Conservation (phyloP, 441 rosid species). For the Monsonia emarginata region DNA sequence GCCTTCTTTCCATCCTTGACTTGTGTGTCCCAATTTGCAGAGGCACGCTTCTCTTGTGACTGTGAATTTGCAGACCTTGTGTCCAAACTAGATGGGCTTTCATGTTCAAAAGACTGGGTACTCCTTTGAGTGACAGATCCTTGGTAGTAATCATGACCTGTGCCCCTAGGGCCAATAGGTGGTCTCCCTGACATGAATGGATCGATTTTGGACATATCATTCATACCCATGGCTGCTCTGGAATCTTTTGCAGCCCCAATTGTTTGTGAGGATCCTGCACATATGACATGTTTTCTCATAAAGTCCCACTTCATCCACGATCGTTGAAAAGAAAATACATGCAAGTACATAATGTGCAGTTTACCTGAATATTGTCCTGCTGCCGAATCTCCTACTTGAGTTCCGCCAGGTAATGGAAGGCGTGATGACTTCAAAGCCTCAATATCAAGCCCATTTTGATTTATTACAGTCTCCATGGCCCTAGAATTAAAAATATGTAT, state of each 20-base stretch:
- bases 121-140: conserved; percentile 62
- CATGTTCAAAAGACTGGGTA: conserved; percentile 74
- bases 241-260: conserved; percentile 50
- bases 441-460: conserved; percentile 80
- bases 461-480: conserved; percentile 99
- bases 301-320: conserved; percentile 7
- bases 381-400: conserved; percentile 63
- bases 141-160: conserved; percentile 63
- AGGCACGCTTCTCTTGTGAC: conserved; percentile 65
- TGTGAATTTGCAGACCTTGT: conserved; percentile 74
- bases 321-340: neutral
- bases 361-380: conserved; percentile 61
- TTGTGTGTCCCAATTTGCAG: conserved; percentile 30
- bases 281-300: conserved; percentile 13
- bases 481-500: conserved; percentile 32
- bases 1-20: conserved; percentile 46
- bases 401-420: conserved; percentile 54
- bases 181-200: conserved; percentile 58
- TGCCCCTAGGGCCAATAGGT: conserved; percentile 53
- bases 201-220: conserved; percentile 57
- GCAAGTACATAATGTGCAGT: neutral
- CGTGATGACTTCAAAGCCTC: conserved; percentile 78
- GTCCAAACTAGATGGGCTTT: conserved; percentile 91
- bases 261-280: conserved; percentile 67
- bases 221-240: conserved; percentile 46